Base-by-base conservation (phyloP, 305 asterid genomes). In the Rubia peregrina region DNA sequence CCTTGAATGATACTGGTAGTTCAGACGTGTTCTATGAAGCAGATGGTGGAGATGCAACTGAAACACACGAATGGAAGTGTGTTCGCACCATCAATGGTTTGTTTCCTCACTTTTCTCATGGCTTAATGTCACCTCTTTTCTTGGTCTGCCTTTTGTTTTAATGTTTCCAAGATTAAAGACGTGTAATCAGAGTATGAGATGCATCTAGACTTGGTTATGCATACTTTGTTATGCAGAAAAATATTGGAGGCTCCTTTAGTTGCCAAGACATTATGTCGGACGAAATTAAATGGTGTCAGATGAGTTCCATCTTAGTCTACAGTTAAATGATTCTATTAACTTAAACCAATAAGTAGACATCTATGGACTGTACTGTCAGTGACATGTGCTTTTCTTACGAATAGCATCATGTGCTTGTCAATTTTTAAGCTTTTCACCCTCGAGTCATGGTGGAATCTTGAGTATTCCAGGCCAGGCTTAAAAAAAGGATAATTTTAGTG, bases 11-110 rank as follows among this genome's bases (percentile, higher is more conserved):
- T 67, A 78, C 73, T 73, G 76, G 74, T 74, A 78, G 74, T 75
- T 65, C 82, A 69, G 84, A 84, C 67, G 77, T 81, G 65, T 84
- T 70, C 82, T 85, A 75, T 75, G 97, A 90, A 70, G 90, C 90
- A 74, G 90, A 84, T 78, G 86, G 88, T 68, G 95, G 90, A 22
- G 98, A 95, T 84, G 90, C 75, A 63, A 78, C 90, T 66, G 97
- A 95, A 77, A 95, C 85, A 70, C 90, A 89, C 83, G 89, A 90
- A 78, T 95, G 98, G 99, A 92, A 85, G 85, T 95, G 99, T 71
- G 87, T 95, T 64, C 96, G 95, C 69, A 92, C 96, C 30, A 68
- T 85, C 73, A 88, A 87, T 73, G 99, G 99, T 92, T 84, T 69
- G 70, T 74, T 61, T 70, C 30, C 51, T 71, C 69, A 49, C 30